Percentiles rank a stretch among this genome's conserved stretches.
phyloP scores from a whole-genome alignment of 495 filamentous ascomycete genomes.

The Acidomyces sp. region DNA sequence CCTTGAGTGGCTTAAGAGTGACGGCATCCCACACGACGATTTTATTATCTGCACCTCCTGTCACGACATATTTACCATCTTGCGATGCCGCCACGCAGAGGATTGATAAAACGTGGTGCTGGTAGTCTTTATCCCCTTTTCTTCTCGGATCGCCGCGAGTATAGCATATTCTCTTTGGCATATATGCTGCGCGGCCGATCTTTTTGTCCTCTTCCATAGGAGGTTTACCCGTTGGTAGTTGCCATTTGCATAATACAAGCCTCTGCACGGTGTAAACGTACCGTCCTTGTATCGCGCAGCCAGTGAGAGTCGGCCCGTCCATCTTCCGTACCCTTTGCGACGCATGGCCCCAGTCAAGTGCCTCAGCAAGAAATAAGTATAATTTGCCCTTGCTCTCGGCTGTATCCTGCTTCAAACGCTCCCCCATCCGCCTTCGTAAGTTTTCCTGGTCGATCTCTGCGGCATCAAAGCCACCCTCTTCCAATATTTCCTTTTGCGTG shows the following conservation, averaged over 20 bases:
- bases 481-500: slow-evolving; percentile 61
- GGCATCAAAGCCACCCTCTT: slow-evolving; percentile 77
- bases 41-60: slow-evolving; percentile 68
- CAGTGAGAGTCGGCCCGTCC: slow-evolving; percentile 51
- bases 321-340: slow-evolving; percentile 4
- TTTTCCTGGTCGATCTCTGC: slow-evolving; percentile 83
- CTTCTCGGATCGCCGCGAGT: slow-evolving; percentile 51
- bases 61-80: slow-evolving; percentile 80
- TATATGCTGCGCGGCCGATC: slow-evolving; percentile 34
- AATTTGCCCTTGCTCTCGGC: slow-evolving; percentile 85
- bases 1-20: slow-evolving; percentile 57
- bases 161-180: slow-evolving; percentile 57
- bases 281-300: slow-evolving; percentile 62
- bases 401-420: slow-evolving; percentile 80
- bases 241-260: slow-evolving; percentile 82
- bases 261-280: slow-evolving; percentile 79
- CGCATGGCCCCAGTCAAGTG: slow-evolving; percentile 25
- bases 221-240: slow-evolving; percentile 39
- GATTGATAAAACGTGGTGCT: slow-evolving; percentile 66
- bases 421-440: slow-evolving; percentile 45
- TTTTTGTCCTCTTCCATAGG: slow-evolving; percentile 35
- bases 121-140: slow-evolving; percentile 46
- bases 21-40: slow-evolving; percentile 77
- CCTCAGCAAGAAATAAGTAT: slow-evolving; percentile 62
- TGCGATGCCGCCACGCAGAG: slow-evolving; percentile 72